phyloP scores from a whole-genome alignment of 768 basidiomycete genomes.

The button mushroom (Agaricus bisporus) region DNA sequence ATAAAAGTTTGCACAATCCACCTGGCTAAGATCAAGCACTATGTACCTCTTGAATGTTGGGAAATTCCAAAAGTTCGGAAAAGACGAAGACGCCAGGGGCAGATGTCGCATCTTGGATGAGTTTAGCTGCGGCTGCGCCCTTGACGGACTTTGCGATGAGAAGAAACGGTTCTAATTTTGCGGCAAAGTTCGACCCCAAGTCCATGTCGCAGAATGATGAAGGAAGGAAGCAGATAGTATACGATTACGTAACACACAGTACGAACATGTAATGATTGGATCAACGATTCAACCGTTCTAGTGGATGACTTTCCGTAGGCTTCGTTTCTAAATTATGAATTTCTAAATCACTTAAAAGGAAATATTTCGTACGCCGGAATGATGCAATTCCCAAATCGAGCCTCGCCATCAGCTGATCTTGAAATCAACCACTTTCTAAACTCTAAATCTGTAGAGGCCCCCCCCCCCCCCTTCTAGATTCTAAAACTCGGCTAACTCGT shows the following conservation, averaged over 20 bases:
- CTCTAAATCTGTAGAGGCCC: too few relatives aligned
- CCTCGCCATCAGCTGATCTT: neutral
- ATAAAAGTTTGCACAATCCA: neutral
- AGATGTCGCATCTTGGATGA: slow-evolving; percentile 79
- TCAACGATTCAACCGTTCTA: too few relatives aligned
- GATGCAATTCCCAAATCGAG: neutral
- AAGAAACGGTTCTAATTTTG: slow-evolving; percentile 83
- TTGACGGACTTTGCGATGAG: slow-evolving; percentile 90
- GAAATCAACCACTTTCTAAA: too few relatives aligned
- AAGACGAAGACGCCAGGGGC: slow-evolving; percentile 93
- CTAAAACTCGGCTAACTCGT: too few relatives aligned
- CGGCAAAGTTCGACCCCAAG: slow-evolving; percentile 51
- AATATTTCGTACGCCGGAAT: too few relatives aligned
- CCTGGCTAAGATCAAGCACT: neutral
- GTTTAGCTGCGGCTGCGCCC: slow-evolving; percentile 88
- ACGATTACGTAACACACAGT: neutral
- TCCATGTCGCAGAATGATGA: slow-evolving; percentile 35
- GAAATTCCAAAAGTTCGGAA: slow-evolving; percentile 76
- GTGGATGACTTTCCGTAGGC: too few relatives aligned
- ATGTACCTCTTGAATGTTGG: slow-evolving; percentile 79
- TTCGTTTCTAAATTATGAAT: too few relatives aligned
- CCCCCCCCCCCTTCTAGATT: too few relatives aligned
- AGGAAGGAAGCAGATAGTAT: neutral
- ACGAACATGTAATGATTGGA: too few relatives aligned
- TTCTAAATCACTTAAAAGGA: too few relatives aligned